These are phyloP conservation scores for Saccharomyces hybrid DNA, from an alignment of 1,139 yeast species.

Conservation along the genomic window DNA sequence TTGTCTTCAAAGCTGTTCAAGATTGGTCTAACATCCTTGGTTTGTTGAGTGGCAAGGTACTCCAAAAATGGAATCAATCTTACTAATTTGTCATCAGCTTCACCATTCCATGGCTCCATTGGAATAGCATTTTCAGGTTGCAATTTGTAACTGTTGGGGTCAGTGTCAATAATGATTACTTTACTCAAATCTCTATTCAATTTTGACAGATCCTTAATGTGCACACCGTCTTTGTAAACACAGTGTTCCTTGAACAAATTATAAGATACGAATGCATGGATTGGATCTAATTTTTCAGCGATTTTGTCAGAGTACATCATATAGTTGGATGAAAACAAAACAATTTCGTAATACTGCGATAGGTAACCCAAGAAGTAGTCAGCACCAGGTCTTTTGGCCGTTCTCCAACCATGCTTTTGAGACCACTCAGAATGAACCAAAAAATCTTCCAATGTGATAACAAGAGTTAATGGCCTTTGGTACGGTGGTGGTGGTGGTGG, in stretches of 20 bases:
- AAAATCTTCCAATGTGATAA: slow-evolving; percentile 80
- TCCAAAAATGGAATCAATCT: slow-evolving; percentile 86
- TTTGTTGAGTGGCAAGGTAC: slow-evolving; percentile 86
- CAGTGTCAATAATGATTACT: slow-evolving; percentile 72
- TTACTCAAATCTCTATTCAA: slow-evolving; percentile 86
- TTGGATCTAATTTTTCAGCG: slow-evolving; percentile 85
- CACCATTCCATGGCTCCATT: slow-evolving; percentile 80
- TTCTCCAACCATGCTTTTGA: slow-evolving; percentile 92
- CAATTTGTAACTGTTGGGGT: slow-evolving; percentile 61
- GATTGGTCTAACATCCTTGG: slow-evolving; percentile 85
- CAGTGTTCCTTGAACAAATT: slow-evolving; percentile 89
- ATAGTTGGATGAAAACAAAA: slow-evolving; percentile 77
- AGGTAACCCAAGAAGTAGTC: slow-evolving; percentile 93
- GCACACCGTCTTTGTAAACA: slow-evolving; percentile 70
- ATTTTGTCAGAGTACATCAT: slow-evolving; percentile 81
- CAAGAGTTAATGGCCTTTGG: slow-evolving; percentile 87
- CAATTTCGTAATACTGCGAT: slow-evolving; percentile 93
- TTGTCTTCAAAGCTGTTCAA: slow-evolving; percentile 64
- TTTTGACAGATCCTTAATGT: slow-evolving; percentile 77
- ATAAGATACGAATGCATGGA: slow-evolving; percentile 80
- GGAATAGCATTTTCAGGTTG: slow-evolving; percentile 93
- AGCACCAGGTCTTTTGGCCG: slow-evolving; percentile 97
- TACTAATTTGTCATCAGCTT: slow-evolving; percentile 70
- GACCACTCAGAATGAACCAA: slow-evolving; percentile 91
- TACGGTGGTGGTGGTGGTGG: slow-evolving; percentile 90